phyloP scores from a whole-genome alignment of 2,329 filamentous ascomycete genomes.

The Colletotrichum tanaceti region DNA sequence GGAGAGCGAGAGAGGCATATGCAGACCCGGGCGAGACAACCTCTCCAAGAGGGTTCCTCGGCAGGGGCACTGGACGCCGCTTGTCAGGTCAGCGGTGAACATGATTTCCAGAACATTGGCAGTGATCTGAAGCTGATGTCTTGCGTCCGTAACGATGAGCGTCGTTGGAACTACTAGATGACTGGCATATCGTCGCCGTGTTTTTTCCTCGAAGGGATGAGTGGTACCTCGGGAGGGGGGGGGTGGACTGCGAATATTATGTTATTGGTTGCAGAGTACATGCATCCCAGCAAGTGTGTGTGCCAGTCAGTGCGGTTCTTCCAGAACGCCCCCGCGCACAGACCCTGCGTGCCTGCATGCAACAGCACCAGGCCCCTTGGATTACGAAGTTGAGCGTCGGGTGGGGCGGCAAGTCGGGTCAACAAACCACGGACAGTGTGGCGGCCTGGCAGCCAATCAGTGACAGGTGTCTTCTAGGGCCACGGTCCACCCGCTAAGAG shows the following conservation, averaged over 20 bases:
- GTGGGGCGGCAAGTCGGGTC: too few species aligned
- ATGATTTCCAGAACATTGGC: background rate
- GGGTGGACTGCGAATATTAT: conserved; percentile 32
- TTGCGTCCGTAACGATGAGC: background rate
- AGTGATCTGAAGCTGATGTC: background rate
- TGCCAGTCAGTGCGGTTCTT: background rate
- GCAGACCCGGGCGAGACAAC: background rate
- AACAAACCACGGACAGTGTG: too few species aligned
- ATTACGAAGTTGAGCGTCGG: conserved; percentile 32
- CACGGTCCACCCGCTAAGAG: too few species aligned
- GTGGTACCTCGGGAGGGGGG: background rate
- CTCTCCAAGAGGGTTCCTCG: background rate
- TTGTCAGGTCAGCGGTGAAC: background rate
- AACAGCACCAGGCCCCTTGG: conserved; percentile 7
- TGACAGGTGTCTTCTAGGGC: too few species aligned
- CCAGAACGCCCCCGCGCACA: background rate
- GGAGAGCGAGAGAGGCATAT: background rate
- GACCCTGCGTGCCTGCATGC: conserved; percentile 4
- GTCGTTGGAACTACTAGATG: background rate
- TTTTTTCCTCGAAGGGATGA: background rate
- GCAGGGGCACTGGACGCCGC: background rate
- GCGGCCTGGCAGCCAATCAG: too few species aligned
- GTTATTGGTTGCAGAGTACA: conserved; percentile 24
- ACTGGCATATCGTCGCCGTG: background rate
- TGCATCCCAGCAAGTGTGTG: too few species aligned